phyloP scores from a whole-genome alignment of 148 eudicot genomes.

The Nepenthes mirabilis region DNA sequence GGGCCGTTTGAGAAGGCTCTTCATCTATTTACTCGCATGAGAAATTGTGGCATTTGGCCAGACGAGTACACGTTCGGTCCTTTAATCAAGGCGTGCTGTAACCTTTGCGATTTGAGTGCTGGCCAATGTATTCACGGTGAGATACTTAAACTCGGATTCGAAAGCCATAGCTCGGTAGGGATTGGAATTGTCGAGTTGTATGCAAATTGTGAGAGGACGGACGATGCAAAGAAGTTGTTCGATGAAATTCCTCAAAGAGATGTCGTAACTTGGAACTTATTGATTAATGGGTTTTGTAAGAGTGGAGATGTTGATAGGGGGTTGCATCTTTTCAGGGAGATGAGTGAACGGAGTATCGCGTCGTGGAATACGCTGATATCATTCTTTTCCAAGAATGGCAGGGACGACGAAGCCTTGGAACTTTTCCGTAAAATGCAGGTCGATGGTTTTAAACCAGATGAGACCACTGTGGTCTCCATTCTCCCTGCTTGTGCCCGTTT shows the following conservation, averaged over 20 bases:
- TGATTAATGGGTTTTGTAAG: constrained; percentile 51
- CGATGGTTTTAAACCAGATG: constrained; percentile 44
- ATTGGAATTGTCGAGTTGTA: constrained; percentile 49
- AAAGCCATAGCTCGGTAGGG: constrained; percentile 18
- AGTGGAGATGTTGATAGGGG: constrained; percentile 49
- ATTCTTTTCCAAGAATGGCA: constrained; percentile 33
- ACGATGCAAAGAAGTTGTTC: constrained; percentile 51
- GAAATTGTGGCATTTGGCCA: constrained; percentile 38
- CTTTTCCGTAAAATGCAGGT: constrained; percentile 40
- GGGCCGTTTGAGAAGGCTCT: constrained; percentile 31
- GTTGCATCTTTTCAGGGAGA: constrained; percentile 33
- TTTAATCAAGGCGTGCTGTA: constrained; percentile 52
- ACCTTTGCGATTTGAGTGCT: constrained; percentile 21
- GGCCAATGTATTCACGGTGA: constrained; percentile 41
- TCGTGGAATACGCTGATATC: constrained; percentile 69
- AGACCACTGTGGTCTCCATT: constrained; percentile 45
- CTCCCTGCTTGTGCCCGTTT: constrained; percentile 50
- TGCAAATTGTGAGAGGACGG: constrained; percentile 27
- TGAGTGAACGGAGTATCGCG: constrained; percentile 48
- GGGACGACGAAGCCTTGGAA: constrained; percentile 46
- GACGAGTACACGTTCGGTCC: constrained; percentile 64
- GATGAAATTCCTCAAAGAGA: constrained; percentile 61
- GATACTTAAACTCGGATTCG: constrained; percentile 28
- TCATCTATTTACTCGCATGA: constrained; percentile 37
- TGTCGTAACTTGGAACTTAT: constrained; percentile 58